Base-by-base conservation (phyloP, 768 basidiomycete species). In the Phylloporus arenicola region DNA sequence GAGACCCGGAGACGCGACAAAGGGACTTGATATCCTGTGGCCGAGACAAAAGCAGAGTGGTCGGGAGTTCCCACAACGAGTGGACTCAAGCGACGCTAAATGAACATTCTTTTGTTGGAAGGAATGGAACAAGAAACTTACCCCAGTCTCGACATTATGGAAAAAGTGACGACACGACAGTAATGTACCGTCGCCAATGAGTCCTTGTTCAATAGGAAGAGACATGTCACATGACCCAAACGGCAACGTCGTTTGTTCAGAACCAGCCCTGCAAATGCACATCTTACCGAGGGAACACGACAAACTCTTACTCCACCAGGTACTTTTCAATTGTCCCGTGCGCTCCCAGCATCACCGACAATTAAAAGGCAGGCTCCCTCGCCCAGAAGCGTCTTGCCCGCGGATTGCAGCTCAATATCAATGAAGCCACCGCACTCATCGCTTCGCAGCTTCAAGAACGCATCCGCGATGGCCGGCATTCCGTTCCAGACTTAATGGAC, bases 301-400 rank as follows among this genome's bases (percentile, higher is more conserved):
- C 50, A 89, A 87, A 60, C 73, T 91, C 42, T 70, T 88, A 25
- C 75, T 92, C 22, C 84, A 87, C 62, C 86, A 89, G 75, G 75
- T 76, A 57, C 49, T 45, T 57, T 25, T 17, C 24, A 25, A 20
- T 51, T 35, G 35, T 48, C 33, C 7, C 27, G 13, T 40, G 45
- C 24, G 35, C 45, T 37, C 6, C n/a, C 35, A 8, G 29, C 45
- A 35, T 44, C 39, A 47, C 43, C 4, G 7, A 38, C 11, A 22
- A 19, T 19, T 16, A 43, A 58, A 43, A 92, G 85, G 81, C 85
- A 24, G 96, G 96, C 20, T 83, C 79, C 54, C 80, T 98, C 16
- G 92, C 96, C 1, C 95, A 98, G 70, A 87, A 92, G 61, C 86
- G 96, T 35, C 83, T 99, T 14, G 95, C 95, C 5, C 80, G 96